Conservation (phyloP, 1,284 basidiomycete species). For the Cerioporus squamosus region DNA sequence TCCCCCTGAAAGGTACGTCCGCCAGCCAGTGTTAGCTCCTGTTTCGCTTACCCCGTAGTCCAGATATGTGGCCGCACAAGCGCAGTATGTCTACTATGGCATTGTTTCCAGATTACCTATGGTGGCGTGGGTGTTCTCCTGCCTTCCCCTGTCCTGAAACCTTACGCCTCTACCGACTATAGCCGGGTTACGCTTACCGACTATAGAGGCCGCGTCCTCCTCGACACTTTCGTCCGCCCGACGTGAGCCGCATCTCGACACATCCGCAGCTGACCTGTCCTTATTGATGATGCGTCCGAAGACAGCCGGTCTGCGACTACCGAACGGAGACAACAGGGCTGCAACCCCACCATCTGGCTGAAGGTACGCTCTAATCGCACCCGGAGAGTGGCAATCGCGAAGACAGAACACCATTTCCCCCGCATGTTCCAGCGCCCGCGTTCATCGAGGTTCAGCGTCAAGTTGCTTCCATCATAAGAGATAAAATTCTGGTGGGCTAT, state of each 20-base stretch:
- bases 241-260: slow-evolving; percentile 42
- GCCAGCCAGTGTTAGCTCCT: neutral
- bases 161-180: slow-evolving; percentile 33
- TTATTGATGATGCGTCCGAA: slow-evolving; percentile 24
- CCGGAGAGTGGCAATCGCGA: neutral
- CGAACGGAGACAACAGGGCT: slow-evolving; percentile 53
- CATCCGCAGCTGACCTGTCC: neutral
- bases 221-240: slow-evolving; percentile 59
- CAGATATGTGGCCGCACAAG: slow-evolving; percentile 53
- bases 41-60: neutral
- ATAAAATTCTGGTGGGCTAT: slow-evolving; percentile 60
- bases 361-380: slow-evolving; percentile 37
- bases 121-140: slow-evolving; percentile 49
- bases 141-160: slow-evolving; percentile 2
- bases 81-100: slow-evolving; percentile 49
- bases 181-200: slow-evolving; percentile 47
- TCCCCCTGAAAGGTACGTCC: slow-evolving; percentile 31
- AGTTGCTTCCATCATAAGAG: slow-evolving; percentile 46
- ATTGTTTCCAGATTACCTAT: slow-evolving; percentile 46
- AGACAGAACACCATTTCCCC: neutral
- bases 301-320: slow-evolving; percentile 53
- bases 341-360: slow-evolving; percentile 41
- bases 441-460: slow-evolving; percentile 52
- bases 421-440: slow-evolving; percentile 42
- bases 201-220: slow-evolving; percentile 51